Evolutionary conservation across 176 grass and related monocot genomes (phyloP), one percentile per base, ranked within the genome.

Genomic region (Dactylis glomerata): DNA sequence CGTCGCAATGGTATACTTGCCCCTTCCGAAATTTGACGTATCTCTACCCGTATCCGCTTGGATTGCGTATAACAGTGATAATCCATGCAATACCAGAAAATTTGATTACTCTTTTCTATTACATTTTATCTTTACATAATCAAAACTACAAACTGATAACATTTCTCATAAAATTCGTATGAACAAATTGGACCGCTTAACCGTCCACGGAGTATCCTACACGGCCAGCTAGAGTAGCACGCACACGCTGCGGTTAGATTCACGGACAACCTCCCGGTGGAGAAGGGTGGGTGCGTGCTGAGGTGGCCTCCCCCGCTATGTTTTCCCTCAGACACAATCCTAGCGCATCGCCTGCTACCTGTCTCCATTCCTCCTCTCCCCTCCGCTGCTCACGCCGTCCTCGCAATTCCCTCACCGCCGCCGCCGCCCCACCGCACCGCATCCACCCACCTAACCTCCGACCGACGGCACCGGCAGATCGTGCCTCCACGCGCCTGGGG

Each of bases 291-390:
- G 59, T 61, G 69, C 38, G 33, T 14, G 78, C 30, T 81, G 77
- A 85, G 50, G 83, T 89, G 62, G 87, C 62, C n/a, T n/a, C n/a
- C n/a, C n/a, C n/a, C n/a, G 24, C 41, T 5, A 23, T 24, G 9
- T 72, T n/a, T 12, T 55, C 55, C 64, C 6, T 28, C 73, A 63
- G 5, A 82, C 50, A 51, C 68, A 32, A 51, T 6, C 0, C 22
- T 28, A 5, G 24, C 6, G 3, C 17, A 31, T 26, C 55, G 59
- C 59, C 13, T 63, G 27, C 3, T 15, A 13, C 40, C 63, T 38
- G 36, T 22, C 17, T 16, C 32, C 13, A 37, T 17, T 20, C 28
- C 24, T 82, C 44, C 55, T 41, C 58, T 41, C 22, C 67, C 40
- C 45, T 31, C 47, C 61, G 51, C 10, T 3, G 17, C 65, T 20